Evolutionary conservation across 2,329 filamentous ascomycete species (phyloP), one percentile per base, ranked within the genome.

Genomic region (Neofusicoccum sp.): DNA sequence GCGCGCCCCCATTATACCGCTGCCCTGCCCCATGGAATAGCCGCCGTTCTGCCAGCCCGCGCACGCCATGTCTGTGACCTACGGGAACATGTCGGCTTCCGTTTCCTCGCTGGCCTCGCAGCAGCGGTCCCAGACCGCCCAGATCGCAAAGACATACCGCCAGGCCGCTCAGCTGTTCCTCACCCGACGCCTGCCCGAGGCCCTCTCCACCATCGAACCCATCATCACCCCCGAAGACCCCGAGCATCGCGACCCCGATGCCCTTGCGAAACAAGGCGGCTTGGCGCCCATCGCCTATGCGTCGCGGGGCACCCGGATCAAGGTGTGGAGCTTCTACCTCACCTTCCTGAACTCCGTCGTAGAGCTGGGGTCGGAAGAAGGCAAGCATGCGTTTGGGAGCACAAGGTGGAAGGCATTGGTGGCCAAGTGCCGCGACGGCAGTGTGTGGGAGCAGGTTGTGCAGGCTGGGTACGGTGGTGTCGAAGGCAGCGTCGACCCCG

Each of bases 251-350:
- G 56, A 62, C 39, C 56, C 50, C 29, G 69, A 70, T 44, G 65
- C 68, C 37, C 36, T 59, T 6, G 22, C 3, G 4, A 47, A 60
- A 50, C 39, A 48, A 31, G 33, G n/a, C 36, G 68, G 69, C 65
- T 69, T 85, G 33, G 89, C 92, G 33, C 92, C 93, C 4, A 87
- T 97, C 60, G 89, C 91, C 61, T 86, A 84, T 66, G 92, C 92
- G 60, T 93, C 91, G 45, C 87, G 90, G 68, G 90, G 89, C 36
- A 95, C 92, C 63, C 84, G 93, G 67, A 90, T 97, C 76, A 99
- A 98, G 78, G 90, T 98, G 67, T 99, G 95, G 95, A 97, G 93
- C 76, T 84, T 99, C 71, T 99, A 98, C 75, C 85, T 98, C 67
- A 97, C 93, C 16, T 89, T 97, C 56, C 83, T 98, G 66, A 97